These are phyloP conservation scores for Sonneratia alba DNA, from an alignment of 345 rosid genomes.

Conservation along the genomic window DNA sequence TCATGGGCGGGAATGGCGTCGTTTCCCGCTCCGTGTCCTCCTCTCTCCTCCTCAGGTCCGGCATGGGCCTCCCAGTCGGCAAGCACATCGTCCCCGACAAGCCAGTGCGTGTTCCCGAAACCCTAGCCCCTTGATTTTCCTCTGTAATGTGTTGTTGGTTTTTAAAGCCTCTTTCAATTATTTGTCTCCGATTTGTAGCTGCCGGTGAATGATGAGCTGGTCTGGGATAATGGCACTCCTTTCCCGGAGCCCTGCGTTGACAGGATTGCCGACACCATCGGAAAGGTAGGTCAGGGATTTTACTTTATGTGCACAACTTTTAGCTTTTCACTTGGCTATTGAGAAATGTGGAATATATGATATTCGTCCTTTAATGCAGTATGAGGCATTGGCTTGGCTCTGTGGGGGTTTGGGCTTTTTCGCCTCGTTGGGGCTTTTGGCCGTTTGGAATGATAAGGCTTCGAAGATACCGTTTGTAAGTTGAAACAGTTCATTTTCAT, in stretches of 20 bases:
- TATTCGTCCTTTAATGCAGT: slow-evolving; percentile 23
- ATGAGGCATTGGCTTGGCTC: slow-evolving; percentile 95
- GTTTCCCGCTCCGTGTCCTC: slow-evolving; percentile 60
- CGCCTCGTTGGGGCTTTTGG: slow-evolving; percentile 53
- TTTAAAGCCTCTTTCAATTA: neutral
- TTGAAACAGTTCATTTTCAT: neutral
- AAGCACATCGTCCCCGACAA: slow-evolving; percentile 93
- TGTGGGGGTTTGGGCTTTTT: slow-evolving; percentile 90
- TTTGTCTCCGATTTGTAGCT: slow-evolving; percentile 28
- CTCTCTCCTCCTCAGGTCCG: slow-evolving; percentile 77
- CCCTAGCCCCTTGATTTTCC: neutral
- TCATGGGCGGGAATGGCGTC: slow-evolving; percentile 80
- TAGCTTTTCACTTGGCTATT: neutral
- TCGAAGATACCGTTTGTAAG: slow-evolving; percentile 82
- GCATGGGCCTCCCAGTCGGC: slow-evolving; percentile 96
- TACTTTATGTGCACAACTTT: neutral
- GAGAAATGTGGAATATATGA: slow-evolving; percentile 6
- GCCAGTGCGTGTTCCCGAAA: slow-evolving; percentile 43
- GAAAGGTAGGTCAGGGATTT: slow-evolving; percentile 73
- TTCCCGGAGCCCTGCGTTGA: slow-evolving; percentile 91
- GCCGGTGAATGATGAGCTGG: slow-evolving; percentile 72
- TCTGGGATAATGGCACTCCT: slow-evolving; percentile 90
- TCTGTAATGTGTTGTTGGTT: neutral
- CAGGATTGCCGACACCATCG: slow-evolving; percentile 95
- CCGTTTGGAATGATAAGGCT: slow-evolving; percentile 89